Conservation (phyloP, 352 stramenopile genomes). For the Phytopythium montanum region DNA sequence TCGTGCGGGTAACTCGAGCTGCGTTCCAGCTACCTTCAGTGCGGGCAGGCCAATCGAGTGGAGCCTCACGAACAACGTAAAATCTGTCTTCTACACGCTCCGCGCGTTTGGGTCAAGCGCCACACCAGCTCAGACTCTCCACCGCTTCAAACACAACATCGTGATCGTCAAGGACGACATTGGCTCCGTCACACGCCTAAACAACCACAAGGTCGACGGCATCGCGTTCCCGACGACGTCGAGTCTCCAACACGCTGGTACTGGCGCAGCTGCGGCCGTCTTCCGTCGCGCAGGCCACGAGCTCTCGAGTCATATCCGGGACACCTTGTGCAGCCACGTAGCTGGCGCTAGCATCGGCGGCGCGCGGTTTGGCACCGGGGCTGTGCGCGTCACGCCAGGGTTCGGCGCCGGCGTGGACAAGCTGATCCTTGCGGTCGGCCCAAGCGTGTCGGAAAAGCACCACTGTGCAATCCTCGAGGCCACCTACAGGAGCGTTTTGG, state of each 20-base stretch:
- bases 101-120: no score
- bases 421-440: conserved; percentile 54
- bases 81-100: no score
- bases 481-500: conserved; percentile 34
- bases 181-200: conserved; percentile 23
- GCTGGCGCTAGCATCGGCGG: no score
- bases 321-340: no score
- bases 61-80: no score
- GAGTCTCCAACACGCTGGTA: conserved; percentile 31
- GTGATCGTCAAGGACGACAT: conserved; percentile 18
- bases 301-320: background rate
- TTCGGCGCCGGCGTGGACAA: conserved; percentile 52
- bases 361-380: conserved; percentile 25
- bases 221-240: conserved; percentile 50
- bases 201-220: conserved; percentile 27
- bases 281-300: conserved; percentile 36
- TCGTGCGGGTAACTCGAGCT: background rate
- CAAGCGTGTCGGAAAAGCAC: conserved; percentile 20
- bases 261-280: conserved; percentile 34
- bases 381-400: conserved; percentile 32
- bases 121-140: background rate
- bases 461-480: conserved; percentile 19
- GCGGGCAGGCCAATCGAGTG: no score
- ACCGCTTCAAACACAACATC: background rate
- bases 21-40: no score